Conservation (phyloP, 2,329 filamentous ascomycete genomes). For the Fusarium sp. region DNA sequence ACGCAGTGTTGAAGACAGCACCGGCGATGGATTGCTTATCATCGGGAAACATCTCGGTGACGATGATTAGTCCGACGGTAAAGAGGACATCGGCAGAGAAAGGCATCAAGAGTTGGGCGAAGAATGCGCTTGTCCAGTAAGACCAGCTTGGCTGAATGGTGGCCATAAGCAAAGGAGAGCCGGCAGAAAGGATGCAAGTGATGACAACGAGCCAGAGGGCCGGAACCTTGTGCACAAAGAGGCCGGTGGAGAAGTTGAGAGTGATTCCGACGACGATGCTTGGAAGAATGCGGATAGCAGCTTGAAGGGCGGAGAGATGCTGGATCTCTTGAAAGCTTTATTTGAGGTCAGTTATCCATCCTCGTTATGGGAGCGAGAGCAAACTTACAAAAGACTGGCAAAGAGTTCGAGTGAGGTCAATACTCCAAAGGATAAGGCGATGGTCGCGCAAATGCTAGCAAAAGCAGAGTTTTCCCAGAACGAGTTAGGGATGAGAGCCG, state of each 20-base stretch:
- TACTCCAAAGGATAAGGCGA: conserved; percentile 59
- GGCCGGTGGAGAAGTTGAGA: conserved; percentile 56
- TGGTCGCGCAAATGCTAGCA: conserved; percentile 64
- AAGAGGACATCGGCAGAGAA: conserved; percentile 63
- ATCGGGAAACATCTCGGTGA: conserved; percentile 66
- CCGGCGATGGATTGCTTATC: conserved; percentile 70
- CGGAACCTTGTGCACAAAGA: conserved; percentile 58
- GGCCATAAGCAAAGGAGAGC: conserved; percentile 66
- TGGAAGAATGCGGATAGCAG: conserved; percentile 61
- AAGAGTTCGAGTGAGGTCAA: conserved; percentile 61
- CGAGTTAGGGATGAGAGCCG: conserved; percentile 71
- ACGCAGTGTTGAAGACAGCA: conserved; percentile 70
- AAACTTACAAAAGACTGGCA: conserved; percentile 60
- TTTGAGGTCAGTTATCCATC: conserved; percentile 1
- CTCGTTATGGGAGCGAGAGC: rapidly evolving
- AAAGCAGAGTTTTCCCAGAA: conserved; percentile 71
- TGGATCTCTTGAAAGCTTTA: conserved; percentile 66
- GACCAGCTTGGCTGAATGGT: conserved; percentile 59
- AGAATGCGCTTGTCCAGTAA: conserved; percentile 64
- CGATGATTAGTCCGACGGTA: conserved; percentile 66
- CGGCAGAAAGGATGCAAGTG: conserved; percentile 56
- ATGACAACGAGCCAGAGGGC: conserved; percentile 54
- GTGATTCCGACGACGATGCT: conserved; percentile 56
- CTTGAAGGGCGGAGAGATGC: conserved; percentile 56
- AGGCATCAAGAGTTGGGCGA: conserved; percentile 56